Base-by-base conservation (phyloP, 208 protist species). In the Acanthamoeba healyi region DNA sequence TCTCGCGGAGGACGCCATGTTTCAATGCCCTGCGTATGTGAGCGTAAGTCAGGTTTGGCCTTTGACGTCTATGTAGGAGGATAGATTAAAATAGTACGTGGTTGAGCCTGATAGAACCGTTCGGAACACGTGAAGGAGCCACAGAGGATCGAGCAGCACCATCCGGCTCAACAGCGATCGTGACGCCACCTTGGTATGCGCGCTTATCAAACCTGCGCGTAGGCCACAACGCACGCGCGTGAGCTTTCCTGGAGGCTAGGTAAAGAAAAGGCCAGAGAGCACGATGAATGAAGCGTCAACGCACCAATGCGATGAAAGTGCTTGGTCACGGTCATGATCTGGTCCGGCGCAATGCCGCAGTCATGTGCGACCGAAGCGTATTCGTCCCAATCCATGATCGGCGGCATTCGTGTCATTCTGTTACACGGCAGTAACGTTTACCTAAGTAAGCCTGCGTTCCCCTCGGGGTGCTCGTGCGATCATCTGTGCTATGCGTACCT, bases 331-430 rank as follows among this genome's bases (percentile, higher is more conserved):
- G 61, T 91, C 40, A 74, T 51, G 58, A 74, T 26, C 58, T 91
- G 84, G 38, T 91, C 84, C 84, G 19, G 58, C 2, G 54, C 58
- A 22, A 91, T 91, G 26, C 84, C 84, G 40, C 84, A 91, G 42
- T 91, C 84, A 36, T 51, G 29, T 19, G 84, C 84, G 29, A 72
- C 40, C 19, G 58, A 74, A 12, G 54, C 42, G 15, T 91, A 91
- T 29, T 91, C 84, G 54, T 74, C 61, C 84, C 84, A 91, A 34
- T 91, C 84, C 61, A 91, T 54, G 36, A 91, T 91, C n/a, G 84
- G 84, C n/a, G 84, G 84, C 84, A 91, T 74, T 2, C 84, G 84
- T 6, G 51, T 72, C 40, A 86, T 17, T n/a, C 72, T 82, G 72
- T n/a, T n/a, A n/a, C n/a, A n/a, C n/a, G n/a, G n/a, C n/a, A n/a